phyloP scores from a whole-genome alignment of 2,329 filamentous ascomycete species.

The Aulographum hederae region DNA sequence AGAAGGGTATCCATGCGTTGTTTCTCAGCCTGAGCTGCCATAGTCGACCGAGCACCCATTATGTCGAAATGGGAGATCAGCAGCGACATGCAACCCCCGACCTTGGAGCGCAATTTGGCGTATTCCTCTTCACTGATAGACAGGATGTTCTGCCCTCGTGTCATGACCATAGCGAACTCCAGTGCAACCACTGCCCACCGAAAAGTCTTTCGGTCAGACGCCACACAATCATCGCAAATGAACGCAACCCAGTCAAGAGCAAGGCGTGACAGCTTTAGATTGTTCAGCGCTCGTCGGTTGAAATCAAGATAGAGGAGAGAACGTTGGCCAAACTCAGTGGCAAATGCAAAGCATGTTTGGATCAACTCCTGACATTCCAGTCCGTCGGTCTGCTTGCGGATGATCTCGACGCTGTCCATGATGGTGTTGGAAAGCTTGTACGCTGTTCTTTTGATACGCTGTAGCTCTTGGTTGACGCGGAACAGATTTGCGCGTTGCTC shows the following conservation, averaged over 20 bases:
- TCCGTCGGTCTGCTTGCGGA: constrained; percentile 66
- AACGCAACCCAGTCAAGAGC: constrained; percentile 96
- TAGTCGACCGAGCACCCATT: constrained; percentile 85
- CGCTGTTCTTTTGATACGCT: constrained; percentile 86
- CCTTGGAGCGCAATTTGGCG: constrained; percentile 62
- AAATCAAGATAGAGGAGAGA: constrained; percentile 91
- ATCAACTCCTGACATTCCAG: constrained; percentile 89
- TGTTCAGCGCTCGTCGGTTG: constrained; percentile 92
- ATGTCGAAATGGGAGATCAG: constrained; percentile 98
- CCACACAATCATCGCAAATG: constrained; percentile 90
- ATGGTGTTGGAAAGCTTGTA: constrained; percentile 96
- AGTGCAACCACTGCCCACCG: constrained; percentile 91
- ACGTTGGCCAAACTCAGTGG: constrained; percentile 94
- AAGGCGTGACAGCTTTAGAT: constrained; percentile 80
- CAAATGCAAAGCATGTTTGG: constrained; percentile 94
- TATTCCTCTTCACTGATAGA: constrained; percentile 81
- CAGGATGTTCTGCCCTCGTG: constrained; percentile 80
- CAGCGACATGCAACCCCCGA: constrained; percentile 92
- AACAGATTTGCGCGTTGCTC: constrained; percentile 87
- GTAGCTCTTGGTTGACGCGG: constrained; percentile 77
- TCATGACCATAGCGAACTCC: constrained; percentile 97
- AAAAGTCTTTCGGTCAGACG: constrained; percentile 88
- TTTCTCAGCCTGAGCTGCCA: constrained; percentile 87
- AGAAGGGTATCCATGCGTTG: constrained; percentile 67
- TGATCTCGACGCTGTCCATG: constrained; percentile 94